phyloP scores from a whole-genome alignment of 768 basidiomycete genomes.

The Dacryopinax primogenitus region DNA sequence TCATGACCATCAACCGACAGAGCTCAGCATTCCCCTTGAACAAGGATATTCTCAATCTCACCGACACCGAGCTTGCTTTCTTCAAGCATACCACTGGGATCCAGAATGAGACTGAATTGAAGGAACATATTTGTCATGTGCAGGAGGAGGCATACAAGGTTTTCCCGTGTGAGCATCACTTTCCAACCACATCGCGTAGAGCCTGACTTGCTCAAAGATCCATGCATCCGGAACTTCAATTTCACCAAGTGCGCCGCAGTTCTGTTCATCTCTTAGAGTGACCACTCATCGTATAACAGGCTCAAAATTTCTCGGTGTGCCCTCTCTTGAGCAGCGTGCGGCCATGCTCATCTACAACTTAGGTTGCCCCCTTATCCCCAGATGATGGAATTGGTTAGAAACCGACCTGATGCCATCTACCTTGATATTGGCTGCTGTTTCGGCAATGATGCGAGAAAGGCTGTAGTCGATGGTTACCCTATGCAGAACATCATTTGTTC shows the following conservation, averaged over 20 bases:
- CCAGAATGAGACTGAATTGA: constrained; percentile 9
- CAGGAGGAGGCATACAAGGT: constrained; percentile 14
- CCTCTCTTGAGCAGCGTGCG: too few species aligned
- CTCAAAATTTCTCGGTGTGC: background rate
- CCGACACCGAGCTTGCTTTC: constrained; percentile 11
- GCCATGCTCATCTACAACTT: too few species aligned
- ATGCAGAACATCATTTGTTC: constrained; percentile 29
- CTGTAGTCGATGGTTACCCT: constrained; percentile 34
- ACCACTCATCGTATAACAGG: background rate
- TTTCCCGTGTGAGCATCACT: constrained; percentile 2
- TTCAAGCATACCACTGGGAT: constrained; percentile 15
- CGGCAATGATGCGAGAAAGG: constrained; percentile 35
- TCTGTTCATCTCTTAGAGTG: background rate
- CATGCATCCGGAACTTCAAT: background rate
- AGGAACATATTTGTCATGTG: constrained; percentile 10
- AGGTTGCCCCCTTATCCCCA: background rate
- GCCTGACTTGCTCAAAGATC: background rate
- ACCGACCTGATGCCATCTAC: background rate
- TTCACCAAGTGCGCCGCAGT: background rate
- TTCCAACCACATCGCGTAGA: background rate
- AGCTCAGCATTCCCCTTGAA: too few species aligned
- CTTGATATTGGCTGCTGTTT: background rate
- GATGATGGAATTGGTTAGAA: background rate
- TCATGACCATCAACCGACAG: too few species aligned
- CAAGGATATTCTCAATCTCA: background rate